phyloP scores from a whole-genome alignment of 2,329 filamentous ascomycete species.

The Penicillium sp. region DNA sequence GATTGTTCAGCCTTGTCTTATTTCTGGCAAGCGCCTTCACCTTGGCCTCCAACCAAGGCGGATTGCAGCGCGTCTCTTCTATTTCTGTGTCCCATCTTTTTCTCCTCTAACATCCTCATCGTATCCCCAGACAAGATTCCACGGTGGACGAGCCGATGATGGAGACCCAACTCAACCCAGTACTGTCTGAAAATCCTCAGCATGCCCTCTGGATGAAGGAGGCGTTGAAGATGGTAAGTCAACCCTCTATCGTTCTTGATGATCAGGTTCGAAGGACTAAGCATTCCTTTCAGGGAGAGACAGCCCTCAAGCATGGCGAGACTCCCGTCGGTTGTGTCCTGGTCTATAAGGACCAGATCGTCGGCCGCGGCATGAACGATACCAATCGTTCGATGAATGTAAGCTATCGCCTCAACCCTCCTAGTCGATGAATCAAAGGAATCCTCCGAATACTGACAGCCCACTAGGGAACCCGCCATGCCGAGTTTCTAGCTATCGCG shows the following conservation, averaged over 20 bases:
- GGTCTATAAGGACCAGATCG: slow-evolving; percentile 75
- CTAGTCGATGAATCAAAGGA: background rate
- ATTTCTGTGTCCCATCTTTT: background rate
- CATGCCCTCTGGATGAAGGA: slow-evolving; percentile 76
- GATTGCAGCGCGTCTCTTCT: background rate
- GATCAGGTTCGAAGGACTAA: slow-evolving; percentile 6
- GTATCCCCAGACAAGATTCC: background rate
- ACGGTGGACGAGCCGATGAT: slow-evolving; percentile 7
- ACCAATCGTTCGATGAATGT: slow-evolving; percentile 83
- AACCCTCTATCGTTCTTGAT: background rate
- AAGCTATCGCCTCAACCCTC: slow-evolving; percentile 25
- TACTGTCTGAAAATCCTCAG: slow-evolving; percentile 26
- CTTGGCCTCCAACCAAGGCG: background rate
- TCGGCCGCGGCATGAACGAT: slow-evolving; percentile 93
- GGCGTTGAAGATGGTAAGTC: slow-evolving; percentile 77
- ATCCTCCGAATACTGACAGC: background rate
- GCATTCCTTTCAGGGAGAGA: slow-evolving; percentile 66
- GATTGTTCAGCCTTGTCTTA: background rate
- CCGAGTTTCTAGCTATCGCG: slow-evolving; percentile 87
- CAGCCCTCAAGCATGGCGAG: slow-evolving; percentile 83
- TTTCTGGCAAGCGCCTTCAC: background rate
- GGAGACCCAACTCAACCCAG: slow-evolving; percentile 5
- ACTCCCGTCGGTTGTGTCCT: slow-evolving; percentile 97
- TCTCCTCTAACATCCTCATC: background rate
- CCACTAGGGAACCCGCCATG: slow-evolving; percentile 86